Evolutionary conservation across 495 filamentous ascomycete genomes (phyloP).

Genomic region (Xylaria bambusicola): DNA sequence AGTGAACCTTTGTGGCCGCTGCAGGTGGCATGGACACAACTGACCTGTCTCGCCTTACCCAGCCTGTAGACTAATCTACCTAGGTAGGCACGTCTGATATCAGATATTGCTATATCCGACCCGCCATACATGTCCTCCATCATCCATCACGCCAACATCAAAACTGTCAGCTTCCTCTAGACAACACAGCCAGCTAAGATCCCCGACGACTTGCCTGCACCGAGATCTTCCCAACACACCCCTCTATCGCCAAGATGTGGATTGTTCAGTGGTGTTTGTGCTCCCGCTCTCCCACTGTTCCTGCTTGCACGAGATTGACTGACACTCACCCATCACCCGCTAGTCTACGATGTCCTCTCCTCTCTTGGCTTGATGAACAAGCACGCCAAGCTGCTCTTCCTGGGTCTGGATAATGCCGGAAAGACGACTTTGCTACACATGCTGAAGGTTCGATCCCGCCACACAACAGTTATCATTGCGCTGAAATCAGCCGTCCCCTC

Average conservation of each 20-base stretch:
- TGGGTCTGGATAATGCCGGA: slow-evolving; percentile 95
- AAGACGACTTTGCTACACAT: slow-evolving; percentile 94
- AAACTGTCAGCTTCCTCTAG: slow-evolving; percentile 3
- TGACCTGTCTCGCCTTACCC: background rate
- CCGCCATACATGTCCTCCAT: background rate
- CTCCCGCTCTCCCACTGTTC: slow-evolving; percentile 10
- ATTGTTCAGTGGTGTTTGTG: slow-evolving; percentile 95
- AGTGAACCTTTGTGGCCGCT: no score
- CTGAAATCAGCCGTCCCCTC: slow-evolving; percentile 2
- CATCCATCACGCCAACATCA: slow-evolving; percentile 1
- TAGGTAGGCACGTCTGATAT: no score
- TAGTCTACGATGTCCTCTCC: slow-evolving; percentile 92
- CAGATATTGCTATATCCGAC: background rate
- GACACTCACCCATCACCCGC: slow-evolving; percentile 12
- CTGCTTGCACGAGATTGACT: slow-evolving; percentile 29
- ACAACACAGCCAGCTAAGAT: background rate
- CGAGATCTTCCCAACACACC: background rate
- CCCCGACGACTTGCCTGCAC: background rate
- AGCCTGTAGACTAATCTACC: background rate
- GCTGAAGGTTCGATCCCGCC: slow-evolving; percentile 71
- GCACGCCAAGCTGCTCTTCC: slow-evolving; percentile 90
- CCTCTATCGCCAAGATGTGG: slow-evolving; percentile 68
- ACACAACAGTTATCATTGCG: slow-evolving; percentile 7
- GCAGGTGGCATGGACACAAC: background rate
- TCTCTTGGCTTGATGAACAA: slow-evolving; percentile 93